Conservation (phyloP, 495 filamentous ascomycete species). For the Thozetella sp. region DNA sequence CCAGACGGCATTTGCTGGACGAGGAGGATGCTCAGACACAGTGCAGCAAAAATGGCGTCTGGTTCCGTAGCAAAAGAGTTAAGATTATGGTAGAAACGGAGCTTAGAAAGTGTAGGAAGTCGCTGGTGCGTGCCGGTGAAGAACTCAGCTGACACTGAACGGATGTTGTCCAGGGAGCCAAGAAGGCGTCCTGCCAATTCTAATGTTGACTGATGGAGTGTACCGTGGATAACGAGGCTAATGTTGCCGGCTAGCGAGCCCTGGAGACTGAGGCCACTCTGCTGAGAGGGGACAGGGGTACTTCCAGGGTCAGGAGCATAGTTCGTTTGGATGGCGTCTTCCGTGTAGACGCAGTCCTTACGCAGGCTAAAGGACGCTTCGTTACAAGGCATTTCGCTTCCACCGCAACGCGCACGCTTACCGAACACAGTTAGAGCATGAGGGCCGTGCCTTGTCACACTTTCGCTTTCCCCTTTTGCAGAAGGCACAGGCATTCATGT, state of each 20-base stretch:
- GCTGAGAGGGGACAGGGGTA: neutral
- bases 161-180: neutral
- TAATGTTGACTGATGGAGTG: neutral
- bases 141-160: neutral
- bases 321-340: neutral
- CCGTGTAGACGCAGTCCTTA: neutral
- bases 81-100: neutral
- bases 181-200: neutral
- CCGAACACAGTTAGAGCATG: neutral
- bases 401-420: neutral
- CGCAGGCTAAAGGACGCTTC: neutral
- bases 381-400: neutral
- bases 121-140: neutral
- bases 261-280: neutral
- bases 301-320: neutral
- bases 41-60: neutral
- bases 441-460: neutral
- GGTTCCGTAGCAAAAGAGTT: neutral
- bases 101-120: neutral
- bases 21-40: conserved; percentile 8
- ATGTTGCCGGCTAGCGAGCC: neutral
- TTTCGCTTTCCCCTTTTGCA: conserved; percentile 2
- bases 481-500: neutral
- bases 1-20: conserved; percentile 7
- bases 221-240: neutral